Percentiles rank a stretch among this genome's conserved stretches.
Conservation (phyloP, 164 flowering plant species). For the Akebia trifoliata region DNA sequence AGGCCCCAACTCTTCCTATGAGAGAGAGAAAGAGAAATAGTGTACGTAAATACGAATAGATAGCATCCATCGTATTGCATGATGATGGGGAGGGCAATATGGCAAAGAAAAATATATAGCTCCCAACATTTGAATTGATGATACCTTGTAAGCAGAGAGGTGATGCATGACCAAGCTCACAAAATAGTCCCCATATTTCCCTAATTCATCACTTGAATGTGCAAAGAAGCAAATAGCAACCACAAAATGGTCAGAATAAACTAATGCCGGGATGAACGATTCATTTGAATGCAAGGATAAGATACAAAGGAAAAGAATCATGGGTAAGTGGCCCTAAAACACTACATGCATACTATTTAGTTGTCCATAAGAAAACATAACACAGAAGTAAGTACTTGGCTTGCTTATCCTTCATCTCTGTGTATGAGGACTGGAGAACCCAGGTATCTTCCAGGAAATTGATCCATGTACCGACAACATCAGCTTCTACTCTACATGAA, state of each 20-base stretch:
- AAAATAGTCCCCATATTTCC: constrained; percentile 64
- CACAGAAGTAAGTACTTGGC: constrained; percentile 42
- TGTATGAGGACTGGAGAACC: constrained; percentile 61
- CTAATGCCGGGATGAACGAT: too few relatives aligned
- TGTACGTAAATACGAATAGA: background rate
- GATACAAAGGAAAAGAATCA: background rate
- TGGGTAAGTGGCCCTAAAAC: too few relatives aligned
- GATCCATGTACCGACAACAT: constrained; percentile 81
- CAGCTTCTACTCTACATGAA: constrained; percentile 64
- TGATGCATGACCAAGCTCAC: constrained; percentile 46
- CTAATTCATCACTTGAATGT: constrained; percentile 69
- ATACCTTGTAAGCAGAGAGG: constrained; percentile 63
- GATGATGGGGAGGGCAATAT: background rate
- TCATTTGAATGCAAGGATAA: too few relatives aligned
- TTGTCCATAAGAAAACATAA: background rate
- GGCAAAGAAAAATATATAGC: background rate
- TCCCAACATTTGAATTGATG: background rate
- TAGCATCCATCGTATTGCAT: background rate
- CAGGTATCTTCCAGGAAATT: constrained; percentile 95
- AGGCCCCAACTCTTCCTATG: constrained; percentile 69
- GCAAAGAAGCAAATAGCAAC: constrained; percentile 16
- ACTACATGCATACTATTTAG: too few relatives aligned
- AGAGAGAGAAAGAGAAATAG: constrained; percentile 9
- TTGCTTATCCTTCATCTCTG: constrained; percentile 66
- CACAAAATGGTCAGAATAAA: constrained; percentile 6